Conservation (phyloP, 306 rosid species). For the Ormosia emarginata region DNA sequence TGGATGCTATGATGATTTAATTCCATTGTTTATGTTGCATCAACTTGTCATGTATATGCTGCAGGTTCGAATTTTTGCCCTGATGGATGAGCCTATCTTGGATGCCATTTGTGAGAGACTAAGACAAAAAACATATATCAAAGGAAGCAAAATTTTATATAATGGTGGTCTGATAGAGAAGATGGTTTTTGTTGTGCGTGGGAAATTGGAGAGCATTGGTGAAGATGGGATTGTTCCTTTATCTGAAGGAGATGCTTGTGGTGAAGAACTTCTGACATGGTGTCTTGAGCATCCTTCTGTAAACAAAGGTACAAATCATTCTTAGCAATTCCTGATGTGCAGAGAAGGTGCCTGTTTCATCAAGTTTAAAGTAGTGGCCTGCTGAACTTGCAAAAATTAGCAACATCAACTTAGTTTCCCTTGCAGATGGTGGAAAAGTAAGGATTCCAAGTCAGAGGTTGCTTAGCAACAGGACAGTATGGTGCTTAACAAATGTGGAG, state of each 20-base stretch:
- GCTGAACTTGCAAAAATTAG: background rate
- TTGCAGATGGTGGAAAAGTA: conserved; percentile 53
- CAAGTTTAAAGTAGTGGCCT: too few relatives aligned
- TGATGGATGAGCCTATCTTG: conserved; percentile 73
- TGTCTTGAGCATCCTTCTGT: conserved; percentile 77
- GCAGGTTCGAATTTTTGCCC: conserved; percentile 77
- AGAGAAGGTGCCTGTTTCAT: background rate
- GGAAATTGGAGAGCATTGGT: conserved; percentile 67
- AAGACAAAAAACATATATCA: conserved; percentile 69
- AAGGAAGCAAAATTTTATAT: conserved; percentile 64
- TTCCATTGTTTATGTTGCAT: background rate
- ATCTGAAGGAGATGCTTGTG: conserved; percentile 78
- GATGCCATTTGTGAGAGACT: conserved; percentile 78
- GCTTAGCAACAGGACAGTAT: conserved; percentile 62
- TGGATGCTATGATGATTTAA: background rate
- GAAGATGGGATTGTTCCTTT: conserved; percentile 64
- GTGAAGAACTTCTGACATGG: conserved; percentile 90
- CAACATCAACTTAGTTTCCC: background rate
- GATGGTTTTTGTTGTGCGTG: conserved; percentile 85
- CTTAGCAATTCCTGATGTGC: background rate
- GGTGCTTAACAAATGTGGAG: conserved; percentile 74
- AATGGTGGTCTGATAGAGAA: conserved; percentile 67
- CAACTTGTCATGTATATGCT: background rate
- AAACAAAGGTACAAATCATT: conserved; percentile 49
- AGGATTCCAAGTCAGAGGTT: conserved; percentile 64